These are phyloP conservation scores for Pseudoneurospora amorphoporcata DNA, from an alignment of 495 filamentous ascomycete species.

Conservation along the genomic window DNA sequence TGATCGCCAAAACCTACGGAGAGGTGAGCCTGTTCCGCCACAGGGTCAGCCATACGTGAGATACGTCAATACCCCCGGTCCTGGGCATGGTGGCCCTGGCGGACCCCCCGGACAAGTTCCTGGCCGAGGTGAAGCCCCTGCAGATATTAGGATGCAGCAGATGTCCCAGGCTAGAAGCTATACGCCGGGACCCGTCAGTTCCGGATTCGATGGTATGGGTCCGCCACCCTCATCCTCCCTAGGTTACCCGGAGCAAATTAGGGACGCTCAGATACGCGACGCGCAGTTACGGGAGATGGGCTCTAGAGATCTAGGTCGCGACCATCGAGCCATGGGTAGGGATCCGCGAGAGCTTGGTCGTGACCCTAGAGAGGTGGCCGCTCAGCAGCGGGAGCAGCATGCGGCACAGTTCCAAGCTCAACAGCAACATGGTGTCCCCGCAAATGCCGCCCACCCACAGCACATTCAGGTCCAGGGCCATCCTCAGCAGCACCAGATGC, in stretches of 20 bases:
- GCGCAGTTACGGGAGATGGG: neutral
- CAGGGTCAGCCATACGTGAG: conserved; percentile 25
- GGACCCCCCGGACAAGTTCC: neutral
- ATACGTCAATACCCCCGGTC: conserved; percentile 21
- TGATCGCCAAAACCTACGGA: neutral
- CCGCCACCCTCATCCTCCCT: conserved; percentile 13
- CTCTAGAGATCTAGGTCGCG: conserved; percentile 5
- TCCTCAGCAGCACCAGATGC: neutral
- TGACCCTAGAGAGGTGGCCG: neutral
- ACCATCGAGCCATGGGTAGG: conserved; percentile 7
- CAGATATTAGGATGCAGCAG: conserved; percentile 1
- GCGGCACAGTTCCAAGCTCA: neutral
- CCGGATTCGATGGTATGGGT: conserved; percentile 13
- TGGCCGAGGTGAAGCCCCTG: neutral
- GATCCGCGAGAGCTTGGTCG: conserved; percentile 6
- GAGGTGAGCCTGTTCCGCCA: conserved; percentile 9
- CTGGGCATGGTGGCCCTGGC: conserved; percentile 6
- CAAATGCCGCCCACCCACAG: neutral
- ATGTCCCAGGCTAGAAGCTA: conserved; percentile 16
- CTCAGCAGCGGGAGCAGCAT: conserved; percentile 1
- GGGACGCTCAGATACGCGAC: conserved; percentile 7
- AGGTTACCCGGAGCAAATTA: conserved; percentile 5
- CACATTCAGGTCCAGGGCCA: neutral
- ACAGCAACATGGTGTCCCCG: neutral
- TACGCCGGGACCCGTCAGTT: conserved; percentile 12